Evolutionary conservation across 2,329 filamentous ascomycete genomes (phyloP).

Genomic region (Anisogramma anomala): DNA sequence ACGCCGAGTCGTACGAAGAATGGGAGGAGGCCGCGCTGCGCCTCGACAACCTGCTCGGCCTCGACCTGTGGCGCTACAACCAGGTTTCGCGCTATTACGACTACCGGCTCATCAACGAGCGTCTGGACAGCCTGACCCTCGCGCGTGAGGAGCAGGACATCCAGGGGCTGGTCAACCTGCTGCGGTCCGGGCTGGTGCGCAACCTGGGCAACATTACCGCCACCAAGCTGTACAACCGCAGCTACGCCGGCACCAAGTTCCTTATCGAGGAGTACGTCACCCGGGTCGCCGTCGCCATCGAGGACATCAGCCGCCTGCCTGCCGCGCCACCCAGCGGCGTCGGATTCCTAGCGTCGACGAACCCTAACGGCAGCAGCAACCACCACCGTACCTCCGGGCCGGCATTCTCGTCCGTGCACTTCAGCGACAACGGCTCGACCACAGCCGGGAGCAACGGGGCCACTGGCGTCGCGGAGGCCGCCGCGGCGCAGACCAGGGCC

Average conservation of each 20-base stretch:
- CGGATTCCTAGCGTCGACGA: neutral
- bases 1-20: constrained; percentile 64
- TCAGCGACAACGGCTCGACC: constrained; percentile 9
- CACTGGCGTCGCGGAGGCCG: neutral
- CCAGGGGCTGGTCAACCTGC: constrained; percentile 62
- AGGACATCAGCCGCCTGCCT: constrained; percentile 59
- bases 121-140: constrained; percentile 52
- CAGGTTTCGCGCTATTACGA: constrained; percentile 74
- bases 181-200: constrained; percentile 67
- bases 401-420: constrained; percentile 6
- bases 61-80: constrained; percentile 78
- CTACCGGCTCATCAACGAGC: constrained; percentile 69
- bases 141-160: constrained; percentile 42
- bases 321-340: constrained; percentile 10
- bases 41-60: constrained; percentile 69
- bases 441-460: constrained; percentile 4
- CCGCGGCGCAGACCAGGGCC: constrained; percentile 3
- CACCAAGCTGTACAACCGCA: constrained; percentile 68
- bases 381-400: neutral
- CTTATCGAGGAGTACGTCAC: constrained; percentile 86
- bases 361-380: neutral
- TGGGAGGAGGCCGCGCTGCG: constrained; percentile 78
- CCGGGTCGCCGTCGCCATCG: constrained; percentile 69
- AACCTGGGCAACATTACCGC: constrained; percentile 88
- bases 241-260: constrained; percentile 79